Conservation (phyloP, 75 land plant genomes). For the Pseudotsuga menziesii region DNA sequence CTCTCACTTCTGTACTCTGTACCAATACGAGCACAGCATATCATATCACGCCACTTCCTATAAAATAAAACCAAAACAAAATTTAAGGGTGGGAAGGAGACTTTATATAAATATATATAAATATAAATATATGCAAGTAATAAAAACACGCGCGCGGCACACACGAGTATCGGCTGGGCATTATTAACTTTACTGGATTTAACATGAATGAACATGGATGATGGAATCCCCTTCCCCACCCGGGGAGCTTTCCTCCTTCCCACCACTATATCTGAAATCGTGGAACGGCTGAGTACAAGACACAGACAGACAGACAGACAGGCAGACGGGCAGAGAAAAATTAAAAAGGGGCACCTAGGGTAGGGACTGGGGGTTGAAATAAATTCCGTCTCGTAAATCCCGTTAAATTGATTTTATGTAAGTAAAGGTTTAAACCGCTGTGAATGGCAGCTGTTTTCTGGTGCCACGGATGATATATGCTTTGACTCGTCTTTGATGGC, state of each 20-base stretch:
- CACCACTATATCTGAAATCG: constrained; percentile 4
- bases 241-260: too few species aligned
- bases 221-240: too few species aligned
- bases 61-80: background rate
- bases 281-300: background rate
- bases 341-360: background rate
- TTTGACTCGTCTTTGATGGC: constrained; percentile 12
- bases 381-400: constrained; percentile 7
- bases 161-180: background rate
- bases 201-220: background rate
- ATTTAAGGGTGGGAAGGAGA: background rate
- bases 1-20: background rate
- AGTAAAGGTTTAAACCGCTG: constrained; percentile 1
- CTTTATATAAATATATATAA: background rate
- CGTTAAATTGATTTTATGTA: background rate
- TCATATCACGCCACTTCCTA: background rate
- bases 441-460: constrained; percentile 8
- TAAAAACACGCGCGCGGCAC: background rate
- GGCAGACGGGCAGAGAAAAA: background rate
- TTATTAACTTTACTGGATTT: background rate
- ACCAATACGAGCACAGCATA: background rate
- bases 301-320: background rate
- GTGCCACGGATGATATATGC: constrained; percentile 4
- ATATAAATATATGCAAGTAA: too few species aligned
- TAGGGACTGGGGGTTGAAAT: background rate